Percentiles rank a stretch among this genome's conserved stretches.
phyloP scores from a whole-genome alignment of 2,329 filamentous ascomycete species.

The Trichoderma arundinaceum region DNA sequence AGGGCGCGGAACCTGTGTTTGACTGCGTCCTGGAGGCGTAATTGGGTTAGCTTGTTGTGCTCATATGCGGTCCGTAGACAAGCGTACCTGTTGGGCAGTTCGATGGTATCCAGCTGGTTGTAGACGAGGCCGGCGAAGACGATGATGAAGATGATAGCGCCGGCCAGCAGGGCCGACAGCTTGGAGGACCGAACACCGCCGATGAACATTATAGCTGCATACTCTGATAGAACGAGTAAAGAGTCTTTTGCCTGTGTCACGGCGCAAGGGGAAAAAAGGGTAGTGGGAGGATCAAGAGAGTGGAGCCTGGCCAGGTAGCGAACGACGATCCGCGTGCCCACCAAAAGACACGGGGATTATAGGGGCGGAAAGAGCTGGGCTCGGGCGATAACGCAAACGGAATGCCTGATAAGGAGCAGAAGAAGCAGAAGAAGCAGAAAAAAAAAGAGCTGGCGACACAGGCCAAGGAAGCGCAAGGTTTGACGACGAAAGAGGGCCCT shows the following conservation, averaged over 20 bases:
- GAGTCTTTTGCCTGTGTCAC: slow-evolving; percentile 9
- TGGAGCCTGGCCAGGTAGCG: slow-evolving; percentile 18
- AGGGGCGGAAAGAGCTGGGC: background rate
- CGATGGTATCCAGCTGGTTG: slow-evolving; percentile 43
- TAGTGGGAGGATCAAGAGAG: slow-evolving; percentile 12
- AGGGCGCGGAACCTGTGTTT: background rate
- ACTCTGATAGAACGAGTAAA: slow-evolving; percentile 24
- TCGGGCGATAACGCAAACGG: background rate
- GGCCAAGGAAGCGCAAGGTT: background rate
- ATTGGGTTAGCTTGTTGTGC: background rate
- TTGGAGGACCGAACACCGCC: slow-evolving; percentile 42
- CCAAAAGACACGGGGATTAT: slow-evolving; percentile 4
- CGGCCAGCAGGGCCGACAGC: slow-evolving; percentile 41
- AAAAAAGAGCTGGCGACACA: background rate
- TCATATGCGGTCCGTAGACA: background rate
- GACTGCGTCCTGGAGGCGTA: slow-evolving; percentile 6
- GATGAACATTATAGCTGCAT: slow-evolving; percentile 42
- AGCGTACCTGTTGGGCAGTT: slow-evolving; percentile 35
- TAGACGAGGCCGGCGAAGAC: slow-evolving; percentile 43
- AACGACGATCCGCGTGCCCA: slow-evolving; percentile 26
- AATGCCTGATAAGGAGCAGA: background rate
- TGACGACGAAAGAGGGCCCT: background rate
- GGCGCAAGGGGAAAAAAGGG: background rate
- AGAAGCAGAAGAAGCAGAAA: background rate
- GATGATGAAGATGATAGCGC: slow-evolving; percentile 43